These are phyloP conservation scores for Daldinia concentrica DNA, from an alignment of 495 filamentous ascomycete species.

Conservation along the genomic window DNA sequence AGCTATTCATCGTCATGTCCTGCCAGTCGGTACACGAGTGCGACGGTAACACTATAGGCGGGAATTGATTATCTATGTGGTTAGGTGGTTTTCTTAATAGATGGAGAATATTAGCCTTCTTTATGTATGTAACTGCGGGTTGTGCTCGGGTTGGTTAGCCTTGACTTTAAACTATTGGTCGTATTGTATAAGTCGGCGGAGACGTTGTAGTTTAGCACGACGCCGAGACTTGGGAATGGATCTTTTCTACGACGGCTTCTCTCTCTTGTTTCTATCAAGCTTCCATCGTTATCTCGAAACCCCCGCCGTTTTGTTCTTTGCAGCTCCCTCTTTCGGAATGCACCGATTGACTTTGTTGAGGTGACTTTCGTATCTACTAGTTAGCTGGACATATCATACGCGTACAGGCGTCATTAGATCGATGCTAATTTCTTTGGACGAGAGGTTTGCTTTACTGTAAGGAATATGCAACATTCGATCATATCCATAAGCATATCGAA, in stretches of 20 bases:
- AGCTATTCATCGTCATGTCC: constrained; percentile 29
- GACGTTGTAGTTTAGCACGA: constrained; percentile 18
- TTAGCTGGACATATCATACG: not conserved
- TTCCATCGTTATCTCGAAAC: constrained; percentile 48
- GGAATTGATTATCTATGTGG: constrained; percentile 31
- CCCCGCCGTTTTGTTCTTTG: constrained; percentile 45
- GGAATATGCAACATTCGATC: constrained; percentile 37
- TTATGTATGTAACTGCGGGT: constrained; percentile 29
- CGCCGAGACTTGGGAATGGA: constrained; percentile 36
- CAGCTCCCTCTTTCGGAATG: constrained; percentile 47
- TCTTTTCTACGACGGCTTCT: constrained; percentile 23
- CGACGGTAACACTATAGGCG: constrained; percentile 34
- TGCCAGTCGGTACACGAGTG: constrained; percentile 28
- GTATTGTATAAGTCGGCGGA: constrained; percentile 26
- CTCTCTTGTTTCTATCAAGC: constrained; percentile 43
- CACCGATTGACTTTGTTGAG: constrained; percentile 36
- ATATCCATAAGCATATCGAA: constrained; percentile 35
- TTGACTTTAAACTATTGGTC: constrained; percentile 13
- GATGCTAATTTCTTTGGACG: constrained; percentile 14
- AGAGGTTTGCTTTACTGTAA: constrained; percentile 37
- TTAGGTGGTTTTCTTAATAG: constrained; percentile 22
- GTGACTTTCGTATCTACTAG: constrained; percentile 9
- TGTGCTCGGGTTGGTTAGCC: constrained; percentile 31
- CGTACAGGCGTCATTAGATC: constrained; percentile 28
- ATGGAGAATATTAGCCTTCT: constrained; percentile 24